Percentiles rank a stretch among this genome's conserved stretches.
Evolutionary conservation across 169 alveolate species (phyloP).

Genomic region (Theileria orientalis): DNA sequence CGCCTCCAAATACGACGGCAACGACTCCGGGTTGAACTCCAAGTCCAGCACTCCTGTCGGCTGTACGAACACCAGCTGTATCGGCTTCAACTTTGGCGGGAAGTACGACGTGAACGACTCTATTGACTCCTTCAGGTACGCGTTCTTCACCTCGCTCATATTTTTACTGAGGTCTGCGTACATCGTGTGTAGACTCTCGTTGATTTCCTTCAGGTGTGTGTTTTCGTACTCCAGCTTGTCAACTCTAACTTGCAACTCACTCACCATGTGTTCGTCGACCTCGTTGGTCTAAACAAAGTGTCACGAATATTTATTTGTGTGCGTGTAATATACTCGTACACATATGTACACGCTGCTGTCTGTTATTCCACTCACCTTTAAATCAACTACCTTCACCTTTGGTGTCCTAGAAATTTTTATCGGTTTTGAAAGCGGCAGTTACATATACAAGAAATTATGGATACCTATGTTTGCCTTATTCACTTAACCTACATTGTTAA

Average conservation of each 20-base stretch:
- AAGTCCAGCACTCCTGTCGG: slow-evolving; percentile 64
- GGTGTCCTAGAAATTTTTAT: not conserved
- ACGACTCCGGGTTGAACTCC: slow-evolving; percentile 31
- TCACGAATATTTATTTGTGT: not conserved
- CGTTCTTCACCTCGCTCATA: slow-evolving; percentile 26
- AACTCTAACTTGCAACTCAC: slow-evolving; percentile 16
- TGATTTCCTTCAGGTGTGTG: slow-evolving; percentile 49
- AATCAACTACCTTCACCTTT: not conserved
- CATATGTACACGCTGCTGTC: not conserved
- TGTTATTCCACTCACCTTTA: not conserved
- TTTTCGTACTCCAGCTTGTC: slow-evolving; percentile 60
- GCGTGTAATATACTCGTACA: not conserved
- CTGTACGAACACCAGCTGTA: slow-evolving; percentile 59
- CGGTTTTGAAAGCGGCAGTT: not conserved
- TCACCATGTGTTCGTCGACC: not conserved
- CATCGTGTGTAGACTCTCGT: slow-evolving; percentile 61
- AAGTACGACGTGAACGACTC: slow-evolving; percentile 19
- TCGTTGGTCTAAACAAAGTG: not conserved
- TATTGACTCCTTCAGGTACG: slow-evolving; percentile 42
- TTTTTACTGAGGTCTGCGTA: slow-evolving; percentile 52
- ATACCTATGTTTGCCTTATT: too few species aligned
- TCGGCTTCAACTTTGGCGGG: slow-evolving; percentile 32
- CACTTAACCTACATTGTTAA: not conserved
- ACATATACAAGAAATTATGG: too few species aligned
- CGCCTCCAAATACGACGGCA: too few species aligned